Conservation (phyloP, 305 asterid genomes). For the Solanum hybrid region DNA sequence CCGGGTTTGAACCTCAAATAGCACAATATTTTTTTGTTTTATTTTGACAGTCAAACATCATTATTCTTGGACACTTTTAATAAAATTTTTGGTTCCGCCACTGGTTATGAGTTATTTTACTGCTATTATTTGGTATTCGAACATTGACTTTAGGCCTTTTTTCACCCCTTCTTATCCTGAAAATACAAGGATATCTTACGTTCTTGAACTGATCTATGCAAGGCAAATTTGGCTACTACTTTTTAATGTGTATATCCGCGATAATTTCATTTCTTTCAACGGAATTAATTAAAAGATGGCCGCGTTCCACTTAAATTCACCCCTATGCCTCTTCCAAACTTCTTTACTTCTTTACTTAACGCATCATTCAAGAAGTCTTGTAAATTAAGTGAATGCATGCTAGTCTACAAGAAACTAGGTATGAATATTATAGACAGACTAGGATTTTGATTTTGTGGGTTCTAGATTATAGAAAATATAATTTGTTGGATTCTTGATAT, state of each 20-base stretch:
- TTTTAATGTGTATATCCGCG: not conserved
- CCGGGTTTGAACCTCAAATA: not conserved
- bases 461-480: not conserved
- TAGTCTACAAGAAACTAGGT: not conserved
- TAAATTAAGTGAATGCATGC: not conserved
- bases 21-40: too few species aligned
- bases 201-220: not conserved
- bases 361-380: not conserved
- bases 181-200: not conserved
- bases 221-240: not conserved
- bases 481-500: not conserved
- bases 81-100: accelerated
- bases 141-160: not conserved
- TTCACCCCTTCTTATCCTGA: not conserved
- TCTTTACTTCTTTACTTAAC: not conserved
- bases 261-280: not conserved
- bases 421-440: not conserved
- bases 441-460: not conserved
- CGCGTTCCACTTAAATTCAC: not conserved
- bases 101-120: too few species aligned
- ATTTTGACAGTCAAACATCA: too few species aligned
- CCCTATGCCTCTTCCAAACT: not conserved
- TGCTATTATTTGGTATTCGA: not conserved
- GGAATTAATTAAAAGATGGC: not conserved
- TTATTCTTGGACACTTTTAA: too few species aligned